Conservation (phyloP, 2,329 filamentous ascomycete genomes). For the Fusarium albosuccineum region DNA sequence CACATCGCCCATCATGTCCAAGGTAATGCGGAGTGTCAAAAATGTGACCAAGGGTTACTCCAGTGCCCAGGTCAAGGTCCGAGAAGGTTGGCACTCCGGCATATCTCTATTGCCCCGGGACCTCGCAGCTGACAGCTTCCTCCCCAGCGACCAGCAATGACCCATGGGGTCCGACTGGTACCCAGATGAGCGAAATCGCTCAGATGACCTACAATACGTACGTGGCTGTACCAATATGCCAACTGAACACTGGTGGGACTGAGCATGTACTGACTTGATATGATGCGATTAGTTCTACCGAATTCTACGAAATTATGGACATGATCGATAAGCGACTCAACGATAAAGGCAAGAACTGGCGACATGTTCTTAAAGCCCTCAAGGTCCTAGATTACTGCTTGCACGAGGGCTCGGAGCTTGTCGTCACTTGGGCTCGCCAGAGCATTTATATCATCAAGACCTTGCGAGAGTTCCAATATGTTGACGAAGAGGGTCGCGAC, state of each 20-base stretch:
- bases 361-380: slow-evolving; percentile 95
- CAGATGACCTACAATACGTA: slow-evolving; percentile 98
- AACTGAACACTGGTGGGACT: neutral
- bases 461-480: slow-evolving; percentile 94
- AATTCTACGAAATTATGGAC: slow-evolving; percentile 99
- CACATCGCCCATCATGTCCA: slow-evolving; percentile 78
- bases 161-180: slow-evolving; percentile 97
- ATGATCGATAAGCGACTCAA: slow-evolving; percentile 99
- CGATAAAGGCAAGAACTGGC: slow-evolving; percentile 99
- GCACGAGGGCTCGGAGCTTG: slow-evolving; percentile 95
- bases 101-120: neutral
- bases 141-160: slow-evolving; percentile 95
- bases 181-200: slow-evolving; percentile 98
- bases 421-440: slow-evolving; percentile 97
- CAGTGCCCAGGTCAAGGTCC: slow-evolving; percentile 95
- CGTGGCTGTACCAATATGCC: slow-evolving; percentile 50
- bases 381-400: slow-evolving; percentile 98
- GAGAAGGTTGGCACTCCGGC: slow-evolving; percentile 78
- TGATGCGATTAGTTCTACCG: slow-evolving; percentile 76
- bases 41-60: slow-evolving; percentile 99
- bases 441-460: slow-evolving; percentile 99
- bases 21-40: slow-evolving; percentile 97
- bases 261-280: slow-evolving; percentile 34
- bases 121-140: slow-evolving; percentile 35
- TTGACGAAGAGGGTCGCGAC: slow-evolving; percentile 94